Conservation (phyloP, 345 rosid species). For the Linum lewisii region DNA sequence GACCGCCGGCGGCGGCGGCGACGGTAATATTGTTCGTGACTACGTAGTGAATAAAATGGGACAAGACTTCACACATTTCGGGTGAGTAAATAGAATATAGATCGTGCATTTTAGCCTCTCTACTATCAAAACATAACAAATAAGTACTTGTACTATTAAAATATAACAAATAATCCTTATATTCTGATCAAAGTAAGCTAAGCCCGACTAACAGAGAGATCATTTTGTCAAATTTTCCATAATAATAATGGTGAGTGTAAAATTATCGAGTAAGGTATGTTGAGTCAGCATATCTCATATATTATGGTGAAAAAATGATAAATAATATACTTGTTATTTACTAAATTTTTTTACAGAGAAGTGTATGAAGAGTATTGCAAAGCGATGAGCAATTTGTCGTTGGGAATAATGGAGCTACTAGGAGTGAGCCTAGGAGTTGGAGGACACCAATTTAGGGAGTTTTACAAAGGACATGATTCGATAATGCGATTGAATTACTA, state of each 20-base stretch:
- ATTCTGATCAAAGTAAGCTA: too few relatives aligned
- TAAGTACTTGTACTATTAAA: not conserved
- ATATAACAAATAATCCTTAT: not conserved
- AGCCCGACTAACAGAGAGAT: too few relatives aligned
- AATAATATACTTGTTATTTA: too few relatives aligned
- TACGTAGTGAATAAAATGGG: conserved; percentile 30
- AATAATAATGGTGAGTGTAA: too few relatives aligned
- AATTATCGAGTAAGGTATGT: too few relatives aligned
- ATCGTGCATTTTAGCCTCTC: not conserved
- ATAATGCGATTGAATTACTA: conserved; percentile 44
- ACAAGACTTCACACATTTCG: conserved; percentile 23
- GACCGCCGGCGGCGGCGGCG: not conserved
- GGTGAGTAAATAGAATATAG: conserved; percentile 33
- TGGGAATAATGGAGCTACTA: conserved; percentile 24
- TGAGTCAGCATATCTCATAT: too few relatives aligned
- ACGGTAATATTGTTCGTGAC: conserved; percentile 15
- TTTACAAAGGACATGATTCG: conserved; percentile 29
- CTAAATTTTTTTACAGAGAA: conserved; percentile 13
- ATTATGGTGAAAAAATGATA: too few relatives aligned
- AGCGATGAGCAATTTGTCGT: conserved; percentile 21
- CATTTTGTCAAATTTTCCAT: too few relatives aligned
- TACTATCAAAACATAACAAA: not conserved
- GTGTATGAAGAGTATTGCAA: conserved; percentile 28
- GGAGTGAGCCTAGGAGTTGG: conserved; percentile 36
- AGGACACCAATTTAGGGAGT: conserved; percentile 18